phyloP scores from a whole-genome alignment of 2,329 filamentous ascomycete genomes.

The Sclerotiophoma versabilis region DNA sequence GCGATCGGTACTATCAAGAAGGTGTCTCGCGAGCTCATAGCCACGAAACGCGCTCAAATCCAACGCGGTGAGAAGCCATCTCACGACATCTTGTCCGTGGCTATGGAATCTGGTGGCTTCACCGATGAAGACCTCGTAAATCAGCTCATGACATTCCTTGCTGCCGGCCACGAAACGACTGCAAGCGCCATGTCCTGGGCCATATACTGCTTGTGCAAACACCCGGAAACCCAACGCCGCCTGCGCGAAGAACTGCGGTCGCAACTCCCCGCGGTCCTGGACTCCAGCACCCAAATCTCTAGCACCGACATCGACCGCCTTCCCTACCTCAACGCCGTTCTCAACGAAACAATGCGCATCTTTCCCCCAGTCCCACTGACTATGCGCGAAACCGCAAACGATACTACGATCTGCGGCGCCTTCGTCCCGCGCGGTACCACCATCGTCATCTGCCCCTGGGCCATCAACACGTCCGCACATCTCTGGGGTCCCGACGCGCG shows the following conservation, averaged over 20 bases:
- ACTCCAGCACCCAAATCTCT: constrained; percentile 53
- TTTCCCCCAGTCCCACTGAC: constrained; percentile 76
- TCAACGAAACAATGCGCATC: constrained; percentile 77
- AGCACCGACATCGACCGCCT: constrained; percentile 72
- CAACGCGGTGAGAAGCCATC: constrained; percentile 56
- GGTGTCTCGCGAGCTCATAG: constrained; percentile 73
- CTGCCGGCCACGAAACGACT: constrained; percentile 69
- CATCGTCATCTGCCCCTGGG: constrained; percentile 69
- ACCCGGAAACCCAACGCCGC: constrained; percentile 57
- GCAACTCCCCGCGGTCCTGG: constrained; percentile 53
- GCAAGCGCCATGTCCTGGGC: constrained; percentile 63
- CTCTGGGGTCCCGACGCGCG: constrained; percentile 80
- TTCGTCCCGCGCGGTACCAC: constrained; percentile 74
- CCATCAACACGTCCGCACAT: constrained; percentile 71
- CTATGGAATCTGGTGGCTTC: constrained; percentile 77
- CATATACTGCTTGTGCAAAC: constrained; percentile 59
- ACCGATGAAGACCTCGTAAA: constrained; percentile 81
- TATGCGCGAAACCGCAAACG: constrained; percentile 67
- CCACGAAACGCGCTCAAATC: constrained; percentile 69
- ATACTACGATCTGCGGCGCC: constrained; percentile 71
- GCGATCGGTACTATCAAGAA: constrained; percentile 57
- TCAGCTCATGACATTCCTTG: constrained; percentile 90
- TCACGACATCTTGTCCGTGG: constrained; percentile 80
- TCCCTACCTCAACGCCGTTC: constrained; percentile 78
- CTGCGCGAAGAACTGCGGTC: constrained; percentile 60